A percentile compares a stretch with the other conserved stretches of the same genome.
These are phyloP conservation scores for Nakazawaea holstii DNA, from an alignment of 805 yeast species.

Conservation along the genomic window DNA sequence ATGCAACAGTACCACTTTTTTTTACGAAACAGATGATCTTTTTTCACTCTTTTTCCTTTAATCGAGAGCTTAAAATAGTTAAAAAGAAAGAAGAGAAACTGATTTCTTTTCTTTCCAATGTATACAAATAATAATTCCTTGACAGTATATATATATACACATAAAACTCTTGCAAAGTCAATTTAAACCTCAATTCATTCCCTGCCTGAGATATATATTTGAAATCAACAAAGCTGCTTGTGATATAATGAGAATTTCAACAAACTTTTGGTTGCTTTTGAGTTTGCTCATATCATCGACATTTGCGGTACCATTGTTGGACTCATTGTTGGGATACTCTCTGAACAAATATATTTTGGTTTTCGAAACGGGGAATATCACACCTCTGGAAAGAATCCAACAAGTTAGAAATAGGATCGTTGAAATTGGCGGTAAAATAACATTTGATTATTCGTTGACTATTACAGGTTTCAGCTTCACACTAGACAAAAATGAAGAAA, in stretches of 20 bases:
- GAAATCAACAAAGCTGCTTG: not conserved
- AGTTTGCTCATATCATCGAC: not conserved
- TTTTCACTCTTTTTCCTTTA: no score
- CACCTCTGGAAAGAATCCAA: conserved; percentile 17
- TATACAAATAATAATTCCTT: no score
- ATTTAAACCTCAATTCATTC: no score
- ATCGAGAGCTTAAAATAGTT: no score
- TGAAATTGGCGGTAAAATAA: conserved; percentile 37
- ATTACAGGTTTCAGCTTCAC: conserved; percentile 43
- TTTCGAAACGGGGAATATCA: conserved; percentile 11
- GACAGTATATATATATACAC: no score
- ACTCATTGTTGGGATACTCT: not conserved
- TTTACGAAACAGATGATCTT: no score
- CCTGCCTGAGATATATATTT: no score
- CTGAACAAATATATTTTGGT: conserved; percentile 10
- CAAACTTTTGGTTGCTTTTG: not conserved
- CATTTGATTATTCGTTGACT: conserved; percentile 40
- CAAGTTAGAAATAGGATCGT: conserved; percentile 28
- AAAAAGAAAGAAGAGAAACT: no score
- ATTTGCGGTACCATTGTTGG: not conserved
- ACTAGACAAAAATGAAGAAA: conserved; percentile 13
- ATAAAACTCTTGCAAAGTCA: no score
- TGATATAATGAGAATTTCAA: not conserved
- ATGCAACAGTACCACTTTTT: no score
- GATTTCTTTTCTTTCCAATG: no score